Evolutionary conservation across 176 grass and related monocot species (phyloP), one percentile per base, ranked within the genome.

Genomic region (Musa schizocarpa): DNA sequence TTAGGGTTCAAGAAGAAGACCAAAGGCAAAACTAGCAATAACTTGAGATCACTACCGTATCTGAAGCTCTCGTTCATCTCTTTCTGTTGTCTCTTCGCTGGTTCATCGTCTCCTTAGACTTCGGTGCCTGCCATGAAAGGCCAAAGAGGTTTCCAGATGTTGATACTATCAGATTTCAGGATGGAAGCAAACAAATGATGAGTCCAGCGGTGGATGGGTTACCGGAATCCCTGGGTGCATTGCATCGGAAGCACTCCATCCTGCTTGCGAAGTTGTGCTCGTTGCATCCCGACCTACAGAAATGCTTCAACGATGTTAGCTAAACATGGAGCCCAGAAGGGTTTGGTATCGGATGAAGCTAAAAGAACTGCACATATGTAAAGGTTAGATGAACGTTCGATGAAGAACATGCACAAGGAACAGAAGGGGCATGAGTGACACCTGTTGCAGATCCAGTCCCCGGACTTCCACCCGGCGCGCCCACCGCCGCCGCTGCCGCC

Each of bases 391-490:
- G 4, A 43, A 43, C 34, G 34, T 43, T 43, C 6, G 34, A 43
- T 43, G 34, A 43, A 43, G 34, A 43, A 6, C 34, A 43, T 43
- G 34, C 4, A 43, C 3, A 6, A 43, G 34, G 34, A 43, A 43
- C 34, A 43, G 4, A 43, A 43, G 34, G 34, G 34, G 34, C 34
- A 43, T 43, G 34, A 67, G 11, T 67, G 57, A 8, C 17, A 61
- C 57, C 57, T 61, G 57, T 61, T 43, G 34, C 34, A 43, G 34
- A 43, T 43, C 34, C 34, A 43, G 34, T 43, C 93, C 21, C 93
- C 93, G 51, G 93, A 93, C 78, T 93, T 97, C 93, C 93, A 97
- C 11, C 86, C 90, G 48, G 90, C 87, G 67, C 93, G 93, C 65
- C 76, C 83, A n/a, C 87, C 69, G 1, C 0, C 63, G 8, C 63